Base-by-base conservation (phyloP, 2,329 filamentous ascomycete genomes). In the Colletotrichum horii region DNA sequence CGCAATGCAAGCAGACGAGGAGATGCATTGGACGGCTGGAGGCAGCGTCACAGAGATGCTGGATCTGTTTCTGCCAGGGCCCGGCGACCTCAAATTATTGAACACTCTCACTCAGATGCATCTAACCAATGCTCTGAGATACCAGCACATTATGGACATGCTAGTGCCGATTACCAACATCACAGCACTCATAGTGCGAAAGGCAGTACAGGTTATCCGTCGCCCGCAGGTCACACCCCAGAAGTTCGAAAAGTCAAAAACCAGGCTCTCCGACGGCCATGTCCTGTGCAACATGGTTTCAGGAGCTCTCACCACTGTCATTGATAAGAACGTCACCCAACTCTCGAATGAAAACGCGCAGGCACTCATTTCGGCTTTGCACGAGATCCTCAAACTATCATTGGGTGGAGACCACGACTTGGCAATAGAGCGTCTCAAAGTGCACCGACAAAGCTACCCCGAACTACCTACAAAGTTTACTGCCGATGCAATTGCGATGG, bases 241-340 rank as follows among this genome's bases (percentile, higher is more conserved):
- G 38, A 71, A 48, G 30, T 24, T 76, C 16, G 80, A 83, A 1
- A 81, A 81, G 5, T 80, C 81, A 22, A 82, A 80, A 64, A 79
- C 82, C 24, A 83, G 83, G 55, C 77, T 90, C 73, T 82, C 78
- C 71, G 77, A 84, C 56, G 88, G 85, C 1, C 83, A 89, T 70
- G 77, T 82, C 3, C 84, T 88, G 32, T 92, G 89, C 79, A 80
- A 81, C 22, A 77, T 82, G 14, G 83, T 88, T 48, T 87, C 88
- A 2, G 78, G 79, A 8, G 85, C 85, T 6, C 79, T 93, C 19
- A 83, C 84, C 5, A 78, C 78, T 5, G 85, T 89, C 70, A 87
- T 92, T 58, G 90, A 92, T 24, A 92, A 91, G 78, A 88, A 89
- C 71, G 86, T 90, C 56, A 91, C 89, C 12, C 85, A 85, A 65